These are phyloP conservation scores for Brassica rapa DNA, from an alignment of 345 rosid genomes.

Conservation along the genomic window DNA sequence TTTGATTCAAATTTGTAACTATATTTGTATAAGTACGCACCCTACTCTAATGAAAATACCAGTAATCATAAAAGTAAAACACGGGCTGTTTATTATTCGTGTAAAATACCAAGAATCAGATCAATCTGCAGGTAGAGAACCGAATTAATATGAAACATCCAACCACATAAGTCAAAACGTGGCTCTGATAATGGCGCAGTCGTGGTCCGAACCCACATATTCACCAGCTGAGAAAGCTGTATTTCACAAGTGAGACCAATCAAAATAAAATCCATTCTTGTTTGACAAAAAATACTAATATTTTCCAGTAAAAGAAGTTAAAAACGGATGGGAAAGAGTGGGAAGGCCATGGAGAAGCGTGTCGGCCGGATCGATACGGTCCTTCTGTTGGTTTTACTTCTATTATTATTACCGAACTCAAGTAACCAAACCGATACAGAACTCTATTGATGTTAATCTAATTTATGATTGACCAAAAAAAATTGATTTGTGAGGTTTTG, in stretches of 20 bases:
- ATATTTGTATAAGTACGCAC: background rate
- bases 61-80: background rate
- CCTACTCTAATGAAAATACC: background rate
- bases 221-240: slow-evolving; percentile 35
- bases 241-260: slow-evolving; percentile 24
- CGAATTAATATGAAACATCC: slow-evolving; percentile 30
- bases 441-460: background rate
- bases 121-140: slow-evolving; percentile 32
- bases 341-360: slow-evolving; percentile 46
- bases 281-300: too few species aligned
- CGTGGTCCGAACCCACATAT: slow-evolving; percentile 39
- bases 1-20: background rate
- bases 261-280: background rate
- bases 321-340: slow-evolving; percentile 24
- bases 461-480: background rate
- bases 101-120: slow-evolving; percentile 15
- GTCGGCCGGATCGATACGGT: slow-evolving; percentile 56
- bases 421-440: slow-evolving; percentile 8
- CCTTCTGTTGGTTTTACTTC: slow-evolving; percentile 16
- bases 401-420: slow-evolving; percentile 1
- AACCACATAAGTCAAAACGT: slow-evolving; percentile 35
- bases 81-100: background rate
- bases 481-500: background rate
- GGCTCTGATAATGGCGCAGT: slow-evolving; percentile 35
- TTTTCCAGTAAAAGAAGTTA: background rate